A percentile compares a stretch with the other conserved stretches of the same genome.
Conservation (phyloP, 2,329 filamentous ascomycete species). For the Fusarium fujikuroi region DNA sequence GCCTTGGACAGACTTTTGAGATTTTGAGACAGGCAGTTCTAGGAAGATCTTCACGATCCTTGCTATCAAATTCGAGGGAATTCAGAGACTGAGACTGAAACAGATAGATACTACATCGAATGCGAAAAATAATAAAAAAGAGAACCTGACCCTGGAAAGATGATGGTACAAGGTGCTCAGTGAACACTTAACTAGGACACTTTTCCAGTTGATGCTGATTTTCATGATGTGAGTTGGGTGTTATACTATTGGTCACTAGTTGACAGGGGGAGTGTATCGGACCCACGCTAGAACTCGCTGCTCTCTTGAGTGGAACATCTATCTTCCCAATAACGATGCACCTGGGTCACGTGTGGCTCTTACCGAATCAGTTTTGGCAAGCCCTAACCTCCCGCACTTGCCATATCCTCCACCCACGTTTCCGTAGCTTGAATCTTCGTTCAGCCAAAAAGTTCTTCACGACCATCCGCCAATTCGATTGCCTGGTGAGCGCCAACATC, state of each 20-base stretch:
- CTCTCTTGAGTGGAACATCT: slow-evolving; percentile 35
- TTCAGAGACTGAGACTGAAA: not conserved
- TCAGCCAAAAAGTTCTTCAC: slow-evolving; percentile 52
- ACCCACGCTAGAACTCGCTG: slow-evolving; percentile 21
- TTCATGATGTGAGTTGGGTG: not conserved
- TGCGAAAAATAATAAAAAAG: not conserved
- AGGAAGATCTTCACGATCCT: slow-evolving; percentile 15
- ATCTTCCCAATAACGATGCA: slow-evolving; percentile 14
- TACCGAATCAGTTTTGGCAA: not conserved
- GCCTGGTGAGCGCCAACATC: slow-evolving; percentile 60
- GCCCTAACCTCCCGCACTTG: not conserved
- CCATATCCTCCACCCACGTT: slow-evolving; percentile 12
- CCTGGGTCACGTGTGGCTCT: not conserved
- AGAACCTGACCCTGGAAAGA: not conserved
- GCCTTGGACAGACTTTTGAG: slow-evolving; percentile 10
- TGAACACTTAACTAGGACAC: not conserved
- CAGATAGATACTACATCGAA: not conserved
- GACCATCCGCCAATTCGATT: slow-evolving; percentile 58
- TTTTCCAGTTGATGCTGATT: not conserved
- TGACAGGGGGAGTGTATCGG: not conserved
- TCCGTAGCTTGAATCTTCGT: slow-evolving; percentile 42
- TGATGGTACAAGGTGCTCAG: not conserved
- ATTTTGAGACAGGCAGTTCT: slow-evolving; percentile 1
- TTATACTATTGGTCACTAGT: not conserved
- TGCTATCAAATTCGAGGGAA: slow-evolving; percentile 10